These are phyloP conservation scores for Daedaleopsis nitida DNA, from an alignment of 768 basidiomycete genomes.

Conservation along the genomic window DNA sequence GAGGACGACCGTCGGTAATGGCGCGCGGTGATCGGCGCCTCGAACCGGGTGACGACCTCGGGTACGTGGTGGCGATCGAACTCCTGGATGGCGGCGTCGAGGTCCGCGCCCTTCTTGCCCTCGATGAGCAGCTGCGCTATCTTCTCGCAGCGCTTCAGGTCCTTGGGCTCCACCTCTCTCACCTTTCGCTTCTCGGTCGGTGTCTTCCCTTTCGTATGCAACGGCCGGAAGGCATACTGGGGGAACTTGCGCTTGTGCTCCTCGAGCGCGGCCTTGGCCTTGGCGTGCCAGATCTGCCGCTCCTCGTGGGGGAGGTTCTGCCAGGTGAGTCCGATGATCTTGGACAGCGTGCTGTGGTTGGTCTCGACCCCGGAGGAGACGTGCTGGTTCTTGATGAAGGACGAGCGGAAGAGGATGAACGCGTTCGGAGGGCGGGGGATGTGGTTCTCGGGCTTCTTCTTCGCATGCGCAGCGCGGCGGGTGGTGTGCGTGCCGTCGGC, in stretches of 20 bases:
- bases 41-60: slow-evolving; percentile 70
- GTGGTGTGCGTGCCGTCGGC: slow-evolving; percentile 30
- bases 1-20: slow-evolving; percentile 71
- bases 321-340: slow-evolving; percentile 86
- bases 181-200: slow-evolving; percentile 54
- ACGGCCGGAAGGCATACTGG: slow-evolving; percentile 72
- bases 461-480: slow-evolving; percentile 48
- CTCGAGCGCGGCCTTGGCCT: slow-evolving; percentile 70
- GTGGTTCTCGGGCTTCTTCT: slow-evolving; percentile 73
- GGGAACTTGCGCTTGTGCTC: slow-evolving; percentile 79
- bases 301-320: slow-evolving; percentile 76
- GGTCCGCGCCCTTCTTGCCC: slow-evolving; percentile 41
- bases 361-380: slow-evolving; percentile 79
- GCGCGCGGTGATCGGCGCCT: slow-evolving; percentile 71
- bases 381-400: slow-evolving; percentile 78
- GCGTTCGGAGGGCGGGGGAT: slow-evolving; percentile 86
- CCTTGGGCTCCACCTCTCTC: slow-evolving; percentile 64
- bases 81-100: slow-evolving; percentile 37
- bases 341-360: slow-evolving; percentile 80
- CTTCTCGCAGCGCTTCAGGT: slow-evolving; percentile 63
- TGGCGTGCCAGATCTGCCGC: slow-evolving; percentile 74
- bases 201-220: slow-evolving; percentile 48
- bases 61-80: slow-evolving; percentile 53
- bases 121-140: slow-evolving; percentile 60
- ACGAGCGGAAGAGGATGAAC: slow-evolving; percentile 84